These are phyloP conservation scores for Athelia sp. DNA, from an alignment of 1,284 basidiomycete genomes.

Conservation along the genomic window DNA sequence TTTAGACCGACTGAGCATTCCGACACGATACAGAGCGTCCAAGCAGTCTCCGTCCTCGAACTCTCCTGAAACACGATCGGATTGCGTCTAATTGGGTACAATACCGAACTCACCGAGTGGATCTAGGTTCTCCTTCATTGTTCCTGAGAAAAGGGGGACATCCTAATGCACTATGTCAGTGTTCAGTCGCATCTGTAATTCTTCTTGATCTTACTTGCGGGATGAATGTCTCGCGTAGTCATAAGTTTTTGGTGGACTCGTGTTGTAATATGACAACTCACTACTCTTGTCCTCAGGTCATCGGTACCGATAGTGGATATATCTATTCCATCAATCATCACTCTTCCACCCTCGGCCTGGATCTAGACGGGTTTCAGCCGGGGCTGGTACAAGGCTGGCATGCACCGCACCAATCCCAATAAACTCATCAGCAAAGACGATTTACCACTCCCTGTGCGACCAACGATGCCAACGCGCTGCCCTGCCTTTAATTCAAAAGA, in stretches of 20 bases:
- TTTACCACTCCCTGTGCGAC: conserved; percentile 72
- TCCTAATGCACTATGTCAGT: conserved; percentile 39
- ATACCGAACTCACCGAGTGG: conserved; percentile 25
- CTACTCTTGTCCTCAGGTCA: conserved; percentile 74
- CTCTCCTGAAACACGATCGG: conserved; percentile 43
- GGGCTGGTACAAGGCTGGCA: no score
- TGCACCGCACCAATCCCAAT: conserved; percentile 68
- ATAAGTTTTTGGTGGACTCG: not conserved
- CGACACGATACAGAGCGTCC: conserved; percentile 61
- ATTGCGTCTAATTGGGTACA: no score
- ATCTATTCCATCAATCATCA: conserved; percentile 86
- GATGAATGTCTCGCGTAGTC: conserved; percentile 61
- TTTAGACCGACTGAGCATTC: conserved; percentile 50
- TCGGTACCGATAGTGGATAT: conserved; percentile 84
- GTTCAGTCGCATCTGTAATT: not conserved
- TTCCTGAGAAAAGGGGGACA: conserved; percentile 82
- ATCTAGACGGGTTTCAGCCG: conserved; percentile 60
- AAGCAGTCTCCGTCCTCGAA: conserved; percentile 77
- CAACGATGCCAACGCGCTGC: conserved; percentile 70
- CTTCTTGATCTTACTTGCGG: conserved; percentile 47
- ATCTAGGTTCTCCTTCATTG: conserved; percentile 82
- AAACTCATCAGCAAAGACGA: conserved; percentile 83
- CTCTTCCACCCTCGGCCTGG: conserved; percentile 76
- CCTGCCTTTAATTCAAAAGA: conserved; percentile 61
- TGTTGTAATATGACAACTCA: conserved; percentile 26